Evolutionary conservation across 2,329 filamentous ascomycete genomes (phyloP).

Genomic region (Botrytis galanthina): DNA sequence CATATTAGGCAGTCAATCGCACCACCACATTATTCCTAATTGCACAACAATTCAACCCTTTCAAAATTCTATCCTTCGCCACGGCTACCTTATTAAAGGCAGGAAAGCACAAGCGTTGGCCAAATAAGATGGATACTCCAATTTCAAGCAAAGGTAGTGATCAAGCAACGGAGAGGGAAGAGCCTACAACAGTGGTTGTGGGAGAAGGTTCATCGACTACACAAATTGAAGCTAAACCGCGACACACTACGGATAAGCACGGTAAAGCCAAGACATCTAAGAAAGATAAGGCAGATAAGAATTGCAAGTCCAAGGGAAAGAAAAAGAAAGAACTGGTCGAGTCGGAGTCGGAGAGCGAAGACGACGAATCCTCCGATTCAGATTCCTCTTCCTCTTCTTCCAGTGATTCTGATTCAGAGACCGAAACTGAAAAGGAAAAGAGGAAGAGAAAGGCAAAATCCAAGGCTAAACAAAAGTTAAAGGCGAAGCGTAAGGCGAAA

Average conservation of each 20-base stretch:
- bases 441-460: slow-evolving; percentile 39
- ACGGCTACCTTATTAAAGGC: background rate
- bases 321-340: slow-evolving; percentile 20
- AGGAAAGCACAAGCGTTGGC: background rate
- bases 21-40: background rate
- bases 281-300: slow-evolving; percentile 28
- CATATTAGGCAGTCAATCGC: background rate
- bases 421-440: slow-evolving; percentile 39
- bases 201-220: slow-evolving; percentile 26
- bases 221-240: slow-evolving; percentile 32
- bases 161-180: slow-evolving; percentile 31
- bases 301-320: slow-evolving; percentile 15
- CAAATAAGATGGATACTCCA: slow-evolving; percentile 33
- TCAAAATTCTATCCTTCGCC: background rate
- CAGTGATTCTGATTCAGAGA: slow-evolving; percentile 33
- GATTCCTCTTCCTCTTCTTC: slow-evolving; percentile 17
- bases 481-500: slow-evolving; percentile 42
- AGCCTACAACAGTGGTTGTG: slow-evolving; percentile 22
- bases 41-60: background rate
- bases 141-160: slow-evolving; percentile 32
- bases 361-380: slow-evolving; percentile 7
- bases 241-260: slow-evolving; percentile 27
- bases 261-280: slow-evolving; percentile 32
- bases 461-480: slow-evolving; percentile 40
- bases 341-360: slow-evolving; percentile 20